A percentile compares a stretch with the other conserved stretches of the same genome.
Conservation (phyloP, 805 yeast genomes). For the Starmerella vitae region DNA sequence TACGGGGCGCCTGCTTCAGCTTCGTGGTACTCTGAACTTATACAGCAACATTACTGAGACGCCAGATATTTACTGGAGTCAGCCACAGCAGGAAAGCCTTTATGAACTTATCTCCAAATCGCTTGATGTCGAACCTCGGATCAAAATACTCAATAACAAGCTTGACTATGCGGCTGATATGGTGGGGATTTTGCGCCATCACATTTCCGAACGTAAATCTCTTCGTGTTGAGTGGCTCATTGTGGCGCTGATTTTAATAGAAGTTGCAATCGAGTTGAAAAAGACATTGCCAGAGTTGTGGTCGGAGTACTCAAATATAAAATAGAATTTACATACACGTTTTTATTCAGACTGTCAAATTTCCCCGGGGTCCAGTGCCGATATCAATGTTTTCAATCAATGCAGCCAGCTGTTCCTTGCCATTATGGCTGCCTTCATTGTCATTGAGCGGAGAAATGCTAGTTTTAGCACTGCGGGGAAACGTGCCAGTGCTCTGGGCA, state of each 20-base stretch:
- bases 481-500: background rate
- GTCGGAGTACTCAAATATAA: too few relatives aligned
- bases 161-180: conserved; percentile 86
- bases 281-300: conserved; percentile 4
- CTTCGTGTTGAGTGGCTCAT: conserved; percentile 79
- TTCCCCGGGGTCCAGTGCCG: background rate
- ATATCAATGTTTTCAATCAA: too few relatives aligned
- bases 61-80: conserved; percentile 89
- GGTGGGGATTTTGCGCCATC: conserved; percentile 59
- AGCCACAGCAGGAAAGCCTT: conserved; percentile 66
- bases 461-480: too few relatives aligned
- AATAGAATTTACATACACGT: too few relatives aligned
- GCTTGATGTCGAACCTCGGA: conserved; percentile 65
- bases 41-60: conserved; percentile 83
- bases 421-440: too few relatives aligned
- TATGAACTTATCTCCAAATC: conserved; percentile 57
- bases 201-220: conserved; percentile 62
- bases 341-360: conserved; percentile 1
- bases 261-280: conserved; percentile 62
- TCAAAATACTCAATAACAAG: conserved; percentile 66
- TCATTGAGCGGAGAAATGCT: too few relatives aligned
- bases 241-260: conserved; percentile 67
- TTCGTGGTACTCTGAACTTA: conserved; percentile 71
- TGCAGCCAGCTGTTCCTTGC: too few relatives aligned
- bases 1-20: conserved; percentile 60